These are phyloP conservation scores for Neoboletus magnificus DNA, from an alignment of 768 basidiomycete species.

Conservation along the genomic window DNA sequence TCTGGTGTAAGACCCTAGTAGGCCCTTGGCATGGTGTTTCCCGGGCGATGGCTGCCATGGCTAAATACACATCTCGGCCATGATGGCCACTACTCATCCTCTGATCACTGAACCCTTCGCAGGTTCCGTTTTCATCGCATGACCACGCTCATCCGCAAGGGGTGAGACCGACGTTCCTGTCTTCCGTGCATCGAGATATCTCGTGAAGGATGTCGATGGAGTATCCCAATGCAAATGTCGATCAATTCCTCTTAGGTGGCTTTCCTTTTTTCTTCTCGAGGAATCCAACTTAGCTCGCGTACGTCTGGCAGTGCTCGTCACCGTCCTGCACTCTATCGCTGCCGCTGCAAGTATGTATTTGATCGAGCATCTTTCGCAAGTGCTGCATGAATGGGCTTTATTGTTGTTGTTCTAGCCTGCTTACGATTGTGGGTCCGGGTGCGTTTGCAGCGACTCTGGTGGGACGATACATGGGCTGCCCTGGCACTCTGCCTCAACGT, in stretches of 20 bases:
- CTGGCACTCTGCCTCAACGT: conserved; percentile 3
- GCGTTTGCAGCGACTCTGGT: conserved; percentile 9
- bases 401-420: neutral
- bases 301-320: conserved; percentile 3
- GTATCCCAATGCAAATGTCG: neutral
- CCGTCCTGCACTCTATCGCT: conserved; percentile 8
- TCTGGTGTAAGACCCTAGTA: neutral
- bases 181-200: neutral
- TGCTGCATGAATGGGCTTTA: neutral
- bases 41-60: neutral
- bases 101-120: neutral
- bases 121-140: no score
- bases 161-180: neutral
- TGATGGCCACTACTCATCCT: neutral
- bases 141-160: neutral
- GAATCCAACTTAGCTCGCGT: neutral
- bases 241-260: conserved; percentile 1
- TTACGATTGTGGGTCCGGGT: conserved; percentile 8
- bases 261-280: neutral
- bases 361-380: neutral
- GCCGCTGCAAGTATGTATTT: conserved; percentile 3
- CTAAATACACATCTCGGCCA: neutral
- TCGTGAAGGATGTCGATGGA: neutral
- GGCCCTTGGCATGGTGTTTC: neutral
- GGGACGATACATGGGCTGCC: conserved; percentile 12